Base-by-base conservation (phyloP, 495 filamentous ascomycete genomes). In the Tuber microsphaerosporum region DNA sequence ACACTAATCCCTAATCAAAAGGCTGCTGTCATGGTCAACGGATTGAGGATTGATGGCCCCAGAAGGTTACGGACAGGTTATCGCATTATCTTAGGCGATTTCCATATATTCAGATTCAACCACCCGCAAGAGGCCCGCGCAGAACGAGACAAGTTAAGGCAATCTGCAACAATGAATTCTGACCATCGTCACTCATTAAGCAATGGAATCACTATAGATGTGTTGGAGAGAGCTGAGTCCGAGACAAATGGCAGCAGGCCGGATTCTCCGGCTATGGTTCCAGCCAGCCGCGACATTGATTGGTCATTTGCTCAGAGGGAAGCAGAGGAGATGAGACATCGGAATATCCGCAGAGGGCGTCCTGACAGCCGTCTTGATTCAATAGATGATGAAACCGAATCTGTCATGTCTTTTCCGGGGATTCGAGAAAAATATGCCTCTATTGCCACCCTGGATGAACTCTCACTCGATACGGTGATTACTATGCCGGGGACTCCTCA, bases 101-200 rank as follows among this genome's bases (percentile, higher is more conserved):
- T 99, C 81, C 95, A 99, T 83, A 99, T 99, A 74, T 99, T 98
- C 84, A 88, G 95, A 75, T 99, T 99, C 86, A 99, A 99, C 79
- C 93, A 99, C 83, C 95, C 95, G 1, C 90, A 97, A 86, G 95
- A 99, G 85, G 95, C 96, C 48, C 89, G 93, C 20, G 94, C 93
- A 10, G 95, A 99, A 84, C 86, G 96, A 73, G 94, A 94, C 20
- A 93, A 97, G 79, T 85, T 99, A 73, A 90, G 94, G 71, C 94
- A 99, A 81, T 94, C 94, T 17, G 87, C 97, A 51, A 93, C 92
- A 8, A 91, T 90, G 68, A 82, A 94, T 87, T 83, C 92, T 94
- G 89, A 89, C 0, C 95, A 97, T 81, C 92, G 94, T 71, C 88
- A 94, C 79, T 90, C 85, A 42, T 75, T 90, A 46, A 97, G 93